Conservation (phyloP, 306 rosid species). For the Vicia villosa region DNA sequence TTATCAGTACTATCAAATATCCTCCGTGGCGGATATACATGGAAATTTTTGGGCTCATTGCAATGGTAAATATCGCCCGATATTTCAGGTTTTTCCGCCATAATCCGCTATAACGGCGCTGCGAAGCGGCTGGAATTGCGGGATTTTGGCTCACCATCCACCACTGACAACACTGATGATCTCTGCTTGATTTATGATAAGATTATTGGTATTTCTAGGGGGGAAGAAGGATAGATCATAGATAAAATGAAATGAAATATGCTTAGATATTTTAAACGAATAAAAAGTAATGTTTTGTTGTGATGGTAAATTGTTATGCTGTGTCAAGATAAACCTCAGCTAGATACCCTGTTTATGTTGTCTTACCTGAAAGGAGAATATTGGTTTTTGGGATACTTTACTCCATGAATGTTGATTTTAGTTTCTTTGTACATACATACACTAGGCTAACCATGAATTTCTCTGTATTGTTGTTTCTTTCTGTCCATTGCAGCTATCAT, state of each 20-base stretch:
- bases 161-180: background rate
- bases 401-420: background rate
- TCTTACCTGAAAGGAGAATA: background rate
- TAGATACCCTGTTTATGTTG: conserved; percentile 18
- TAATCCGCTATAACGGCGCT: too few relatives aligned
- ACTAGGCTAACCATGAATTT: background rate
- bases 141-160: too few relatives aligned
- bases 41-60: too few relatives aligned
- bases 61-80: too few relatives aligned
- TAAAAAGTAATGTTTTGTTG: conserved; percentile 5
- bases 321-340: background rate
- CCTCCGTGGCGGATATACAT: too few relatives aligned
- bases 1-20: background rate
- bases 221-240: background rate
- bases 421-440: conserved; percentile 1
- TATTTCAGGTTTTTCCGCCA: too few relatives aligned
- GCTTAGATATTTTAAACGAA: background rate
- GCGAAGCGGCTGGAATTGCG: too few relatives aligned
- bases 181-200: background rate
- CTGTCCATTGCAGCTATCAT: conserved; percentile 70
- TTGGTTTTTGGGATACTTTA: conserved; percentile 10
- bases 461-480: conserved; percentile 25
- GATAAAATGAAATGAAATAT: background rate
- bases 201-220: conserved; percentile 11
- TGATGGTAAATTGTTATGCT: conserved; percentile 19